Base-by-base conservation (phyloP, 2,329 filamentous ascomycete genomes). In the Fusarium clavum region DNA sequence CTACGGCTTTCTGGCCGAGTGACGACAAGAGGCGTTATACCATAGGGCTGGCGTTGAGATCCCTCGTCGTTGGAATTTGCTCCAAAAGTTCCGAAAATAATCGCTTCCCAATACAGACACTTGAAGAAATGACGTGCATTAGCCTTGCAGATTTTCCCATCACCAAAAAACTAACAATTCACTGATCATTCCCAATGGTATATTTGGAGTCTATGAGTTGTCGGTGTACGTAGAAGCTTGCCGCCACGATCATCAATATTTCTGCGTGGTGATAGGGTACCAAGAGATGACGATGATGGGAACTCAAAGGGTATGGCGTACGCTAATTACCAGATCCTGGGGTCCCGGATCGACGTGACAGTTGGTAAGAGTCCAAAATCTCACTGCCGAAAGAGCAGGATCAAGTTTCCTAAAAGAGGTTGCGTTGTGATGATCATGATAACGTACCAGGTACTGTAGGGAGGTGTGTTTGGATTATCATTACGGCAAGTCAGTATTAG, bases 321-420 rank as follows among this genome's bases (percentile, higher is more conserved):
- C 22, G 27, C 63, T 56, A 67, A 40, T 61, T 66, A 56, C 48
- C 43, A 61, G n/a, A 41, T 49, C 22, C 30, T 34, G 27, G 61
- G 56, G 43, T 41, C 44, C 25, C 34, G 30, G 55, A 51, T 66
- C 47, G 13, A n/a, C 24, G 27, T 61, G 61, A 34, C 30, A 61
- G 38, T 27, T 55, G 46, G n/a, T 27, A 61, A 53, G 49, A 53
- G n/a, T n/a, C 18, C 29, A 38, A 25, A 25, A n/a, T 27, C 14
- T 43, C 34, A 46, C 43, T 57, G 54, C 27, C 44, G 32, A 25
- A 25, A 20, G 60, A 66, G 30, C 16, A 54, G 22, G 55, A 25
- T 41, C 43, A 41, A 34, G 20, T 34, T 61, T 18, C 38, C 40
- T 46, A 32, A 48, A 34, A 18, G 57, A 34, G 12, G 40, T 18